Base-by-base conservation (phyloP, 768 basidiomycete species). In the Podaxis sp. region DNA sequence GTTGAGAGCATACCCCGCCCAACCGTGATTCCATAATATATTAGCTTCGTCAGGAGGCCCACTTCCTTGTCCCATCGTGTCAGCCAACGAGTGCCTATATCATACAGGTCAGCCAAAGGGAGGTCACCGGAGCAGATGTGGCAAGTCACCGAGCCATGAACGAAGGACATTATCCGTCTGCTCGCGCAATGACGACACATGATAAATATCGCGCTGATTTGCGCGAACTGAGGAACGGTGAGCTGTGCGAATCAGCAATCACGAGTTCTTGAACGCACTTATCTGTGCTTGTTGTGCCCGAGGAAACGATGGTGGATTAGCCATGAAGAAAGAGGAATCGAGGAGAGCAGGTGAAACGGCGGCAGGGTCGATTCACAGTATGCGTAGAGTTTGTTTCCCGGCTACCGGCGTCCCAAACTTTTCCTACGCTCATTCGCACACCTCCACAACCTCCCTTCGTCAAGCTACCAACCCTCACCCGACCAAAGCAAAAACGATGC, bases 281-380 rank as follows among this genome's bases (percentile, higher is more conserved):
- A 92, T 94, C 75, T 94, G 93, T 40, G 93, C 92, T 68, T 95
- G 93, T 68, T 88, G 88, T 54, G 93, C 92, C 2, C 68, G 75
- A 63, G 93, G 93, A 70, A 94, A 91, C 4, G 82, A 76, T 15
- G 79, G 80, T 60, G 73, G 56, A 30, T 38, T 30, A 70, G 68
- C 30, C 67, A 66, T 36, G 62, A 33, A 60, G 15, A 66, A n/a
- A 38, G 60, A 40, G 28, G 59, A 56, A 53, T 49, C 65, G 63
- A 44, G 15, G 61, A 56, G 30, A 19, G 22, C 30, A 36, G 48
- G 19, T 40, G 24, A 13, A 22, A 17, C 33, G 7, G 17, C 19
- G 33, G 12, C 24, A 49, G 46, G 53, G 44, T 42, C 33, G 11
- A 13, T 22, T n/a, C 46, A 46, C 17, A n/a, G n/a, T 36, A 15